Evolutionary conservation across 2,329 filamentous ascomycete genomes (phyloP), one percentile per base, ranked within the genome.

Genomic region (Neofusicoccum kwambonambiense): DNA sequence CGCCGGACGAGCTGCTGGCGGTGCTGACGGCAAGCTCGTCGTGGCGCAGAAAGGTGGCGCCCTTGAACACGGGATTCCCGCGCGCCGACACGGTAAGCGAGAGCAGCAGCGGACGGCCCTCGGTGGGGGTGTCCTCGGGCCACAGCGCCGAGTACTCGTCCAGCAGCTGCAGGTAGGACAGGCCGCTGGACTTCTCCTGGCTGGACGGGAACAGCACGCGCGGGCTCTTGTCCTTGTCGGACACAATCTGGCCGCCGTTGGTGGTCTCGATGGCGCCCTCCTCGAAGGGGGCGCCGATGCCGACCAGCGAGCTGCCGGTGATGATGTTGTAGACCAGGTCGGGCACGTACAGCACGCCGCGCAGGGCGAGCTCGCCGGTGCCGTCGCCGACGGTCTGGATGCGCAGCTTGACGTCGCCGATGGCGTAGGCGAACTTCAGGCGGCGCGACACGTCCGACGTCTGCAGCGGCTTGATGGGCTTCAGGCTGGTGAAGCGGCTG

Each of bases 401-500:
- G 9, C 17, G 9, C 3, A 60, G 56, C 31, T 31, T 47, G 41
- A 60, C 56, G 42, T 47, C 56, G 42, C 56, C 56, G n/a, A 60
- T 60, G n/a, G 41, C 56, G 42, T 60, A 60, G 31, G 56, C 56
- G 42, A 47, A 60, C 31, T 60, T 60, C 27, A 60, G 42, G 27
- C 56, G 56, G 27, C 56, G 42, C 13, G 41, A 47, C 8, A 60
- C 56, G 31, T 60, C 56, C 9, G 56, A 60, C 13, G 56, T 60
- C 42, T 60, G 56, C 56, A 60, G 42, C 42, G 56, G 56, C 56
- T 47, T 60, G 56, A 60, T 60, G 56, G 56, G 37, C 15, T 42
- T 15, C 27, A 60, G 31, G 17, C n/a, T 47, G 56, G 56, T 60
- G 42, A 60, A 60, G 31, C 41, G 56, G 56, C 56, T 47, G 27